Conservation (phyloP, 2,329 filamentous ascomycete species). For the Hymenotorrendiella dingleyae region DNA sequence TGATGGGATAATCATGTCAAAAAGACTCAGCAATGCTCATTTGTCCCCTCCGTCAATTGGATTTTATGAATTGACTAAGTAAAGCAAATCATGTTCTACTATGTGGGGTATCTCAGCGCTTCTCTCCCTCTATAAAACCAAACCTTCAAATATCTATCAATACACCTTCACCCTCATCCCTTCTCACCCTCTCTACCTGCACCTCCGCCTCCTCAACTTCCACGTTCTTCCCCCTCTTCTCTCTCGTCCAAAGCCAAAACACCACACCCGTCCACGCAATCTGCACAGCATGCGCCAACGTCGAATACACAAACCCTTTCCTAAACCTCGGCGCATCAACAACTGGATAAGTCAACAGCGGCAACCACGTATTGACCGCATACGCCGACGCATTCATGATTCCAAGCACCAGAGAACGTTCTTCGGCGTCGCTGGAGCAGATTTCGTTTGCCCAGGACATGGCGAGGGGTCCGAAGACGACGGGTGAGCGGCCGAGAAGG, state of each 20-base stretch:
- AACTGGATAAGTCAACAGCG: slow-evolving; percentile 30
- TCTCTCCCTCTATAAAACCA: no score
- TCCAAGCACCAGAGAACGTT: slow-evolving; percentile 43
- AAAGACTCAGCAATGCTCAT: no score
- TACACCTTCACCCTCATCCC: no score
- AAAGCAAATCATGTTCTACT: no score
- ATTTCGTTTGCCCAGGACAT: slow-evolving; percentile 45
- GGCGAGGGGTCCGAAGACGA: slow-evolving; percentile 39
- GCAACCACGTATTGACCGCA: slow-evolving; percentile 40
- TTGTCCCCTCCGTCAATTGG: no score
- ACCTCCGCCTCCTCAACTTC: not conserved
- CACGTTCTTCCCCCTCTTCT: slow-evolving; percentile 1
- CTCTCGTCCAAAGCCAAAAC: slow-evolving; percentile 3
- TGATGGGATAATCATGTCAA: no score
- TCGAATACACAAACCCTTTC: slow-evolving; percentile 31
- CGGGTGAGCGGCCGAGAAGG: slow-evolving; percentile 29
- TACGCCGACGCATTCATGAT: slow-evolving; percentile 42
- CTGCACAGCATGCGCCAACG: not conserved
- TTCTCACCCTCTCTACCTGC: no score
- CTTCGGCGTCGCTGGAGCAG: slow-evolving; percentile 40
- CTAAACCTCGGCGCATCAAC: slow-evolving; percentile 35
- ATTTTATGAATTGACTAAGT: no score
- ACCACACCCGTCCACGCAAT: not conserved
- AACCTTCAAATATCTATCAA: no score
- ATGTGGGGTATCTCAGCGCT: no score